Evolutionary conservation across 2,329 filamentous ascomycete species (phyloP), one percentile per base, ranked within the genome.

Genomic region (Sporothrix phasma): DNA sequence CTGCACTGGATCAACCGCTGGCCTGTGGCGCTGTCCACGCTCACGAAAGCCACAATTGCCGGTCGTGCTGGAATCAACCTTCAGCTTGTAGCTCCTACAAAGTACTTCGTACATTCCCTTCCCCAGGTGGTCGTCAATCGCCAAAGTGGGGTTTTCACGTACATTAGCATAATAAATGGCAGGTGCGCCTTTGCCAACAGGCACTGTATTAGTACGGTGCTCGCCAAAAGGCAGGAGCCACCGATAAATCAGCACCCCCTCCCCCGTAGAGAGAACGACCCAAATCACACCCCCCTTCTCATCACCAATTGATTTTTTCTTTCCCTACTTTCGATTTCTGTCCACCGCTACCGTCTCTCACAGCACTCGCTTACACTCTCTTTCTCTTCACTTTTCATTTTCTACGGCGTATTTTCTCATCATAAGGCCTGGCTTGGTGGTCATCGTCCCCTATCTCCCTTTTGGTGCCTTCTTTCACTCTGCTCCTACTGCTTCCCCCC

Each of bases 201-300:
- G 22, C 54, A 58, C 54, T 43, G 54, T 29, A 43, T 19, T 58
- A 13, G 24, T 29, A 58, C 54, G 43, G 54, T 43, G 54, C 54
- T 29, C 22, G n/a, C 19, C 29, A 53, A 34, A 53, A 17, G 47
- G 34, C 34, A 13, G 34, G 34, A 37, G 34, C 41, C 22, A 43
- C 7, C 29, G 43, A 61, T 47, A 47, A 34, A 61, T 47, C 59
- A 63, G 47, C 61, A 56, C 51, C n/a, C 51, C 61, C 49, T 29
- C 17, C 62, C 39, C 43, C 41, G n/a, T n/a, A n/a, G n/a, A n/a
- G n/a, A n/a, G n/a, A n/a, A n/a, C n/a, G n/a, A n/a, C n/a, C n/a
- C n/a, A n/a, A n/a, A n/a, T n/a, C n/a, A n/a, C n/a, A n/a, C n/a
- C n/a, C n/a, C n/a, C n/a, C n/a, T n/a, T n/a, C n/a, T n/a, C 51